These are phyloP conservation scores for Ceriops decandra DNA, from an alignment of 345 rosid genomes.

Conservation along the genomic window DNA sequence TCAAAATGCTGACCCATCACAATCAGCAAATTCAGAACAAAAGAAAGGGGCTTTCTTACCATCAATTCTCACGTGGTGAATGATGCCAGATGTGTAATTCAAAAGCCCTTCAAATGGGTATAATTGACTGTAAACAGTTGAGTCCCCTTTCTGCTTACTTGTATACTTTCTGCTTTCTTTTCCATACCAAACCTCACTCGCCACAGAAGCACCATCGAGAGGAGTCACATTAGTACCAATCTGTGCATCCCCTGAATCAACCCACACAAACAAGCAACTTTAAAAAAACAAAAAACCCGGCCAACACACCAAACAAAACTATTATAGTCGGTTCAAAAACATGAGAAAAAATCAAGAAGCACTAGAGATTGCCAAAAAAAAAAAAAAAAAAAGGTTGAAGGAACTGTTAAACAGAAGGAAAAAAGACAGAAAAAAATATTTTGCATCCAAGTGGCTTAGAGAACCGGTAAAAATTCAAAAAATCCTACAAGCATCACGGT, in stretches of 20 bases:
- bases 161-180: conserved; percentile 45
- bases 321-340: background rate
- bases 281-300: background rate
- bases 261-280: background rate
- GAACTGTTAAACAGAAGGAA: background rate
- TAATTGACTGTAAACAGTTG: conserved; percentile 67
- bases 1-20: too few species aligned
- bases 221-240: conserved; percentile 55
- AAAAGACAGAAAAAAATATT: background rate
- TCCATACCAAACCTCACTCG: conserved; percentile 75
- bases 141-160: conserved; percentile 37
- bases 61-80: conserved; percentile 70
- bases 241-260: conserved; percentile 59
- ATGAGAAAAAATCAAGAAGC: background rate
- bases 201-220: conserved; percentile 50
- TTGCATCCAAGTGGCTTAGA: background rate
- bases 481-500: background rate
- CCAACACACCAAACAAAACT: background rate
- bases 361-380: background rate
- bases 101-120: conserved; percentile 74
- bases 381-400: too few species aligned
- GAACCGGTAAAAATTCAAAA: background rate
- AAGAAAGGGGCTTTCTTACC: conserved; percentile 35
- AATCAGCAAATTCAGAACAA: background rate
- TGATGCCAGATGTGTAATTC: conserved; percentile 81